Evolutionary conservation across 2,329 filamentous ascomycete species (phyloP).

Genomic region (Ilyonectria destructans): DNA sequence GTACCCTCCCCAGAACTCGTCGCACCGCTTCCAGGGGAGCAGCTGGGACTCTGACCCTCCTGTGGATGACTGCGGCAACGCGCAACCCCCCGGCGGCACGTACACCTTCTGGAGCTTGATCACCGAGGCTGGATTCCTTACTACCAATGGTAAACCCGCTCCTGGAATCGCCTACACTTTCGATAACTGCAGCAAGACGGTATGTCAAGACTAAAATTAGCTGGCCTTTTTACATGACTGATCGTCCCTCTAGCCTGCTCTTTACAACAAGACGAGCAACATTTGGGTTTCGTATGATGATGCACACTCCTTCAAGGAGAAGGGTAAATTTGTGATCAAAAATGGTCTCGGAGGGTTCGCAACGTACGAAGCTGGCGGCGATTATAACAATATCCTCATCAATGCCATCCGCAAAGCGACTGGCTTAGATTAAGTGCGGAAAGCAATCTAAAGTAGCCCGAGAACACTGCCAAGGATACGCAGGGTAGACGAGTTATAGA

Average conservation of each 20-base stretch:
- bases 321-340: conserved; percentile 36
- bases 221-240: neutral
- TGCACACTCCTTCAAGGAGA: conserved; percentile 34
- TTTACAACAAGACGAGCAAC: conserved; percentile 34
- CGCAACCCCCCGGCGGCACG: conserved; percentile 37
- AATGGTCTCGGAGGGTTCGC: conserved; percentile 39
- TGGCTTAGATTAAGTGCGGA: conserved; percentile 22
- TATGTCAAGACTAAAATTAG: conserved; percentile 1
- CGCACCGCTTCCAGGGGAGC: conserved; percentile 43
- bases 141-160: conserved; percentile 34
- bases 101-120: conserved; percentile 46
- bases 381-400: conserved; percentile 43
- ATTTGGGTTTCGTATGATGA: conserved; percentile 45
- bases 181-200: conserved; percentile 42
- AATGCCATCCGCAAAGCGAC: conserved; percentile 36
- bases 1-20: conserved; percentile 39
- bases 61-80: conserved; percentile 37
- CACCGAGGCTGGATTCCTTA: conserved; percentile 37
- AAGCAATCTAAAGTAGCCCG: neutral
- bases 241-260: conserved; percentile 23
- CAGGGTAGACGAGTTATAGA: neutral
- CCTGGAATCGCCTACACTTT: conserved; percentile 33
- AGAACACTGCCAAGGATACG: neutral
- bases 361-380: conserved; percentile 42
- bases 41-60: conserved; percentile 41